Evolutionary conservation across 768 basidiomycete genomes (phyloP).

Genomic region (Suillus subluteus): DNA sequence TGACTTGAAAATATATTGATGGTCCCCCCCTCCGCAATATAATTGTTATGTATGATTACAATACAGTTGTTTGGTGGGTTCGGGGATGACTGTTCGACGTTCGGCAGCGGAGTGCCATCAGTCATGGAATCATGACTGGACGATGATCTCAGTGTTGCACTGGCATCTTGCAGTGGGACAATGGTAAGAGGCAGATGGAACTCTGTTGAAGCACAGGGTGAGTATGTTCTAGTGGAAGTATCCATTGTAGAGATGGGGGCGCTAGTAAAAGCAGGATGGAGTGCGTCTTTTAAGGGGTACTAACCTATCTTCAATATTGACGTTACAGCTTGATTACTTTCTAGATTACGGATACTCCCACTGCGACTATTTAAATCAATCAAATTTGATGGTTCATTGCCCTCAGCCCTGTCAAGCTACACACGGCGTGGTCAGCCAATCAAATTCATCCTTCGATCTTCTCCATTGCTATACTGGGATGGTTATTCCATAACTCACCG

Average conservation of each 20-base stretch:
- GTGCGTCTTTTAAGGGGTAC: not conserved
- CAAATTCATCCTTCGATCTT: too few relatives aligned
- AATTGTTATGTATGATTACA: not conserved
- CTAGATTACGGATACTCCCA: too few relatives aligned
- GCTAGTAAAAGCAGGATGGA: not conserved
- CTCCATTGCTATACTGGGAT: too few relatives aligned
- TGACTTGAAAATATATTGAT: not conserved
- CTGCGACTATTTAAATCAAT: too few relatives aligned
- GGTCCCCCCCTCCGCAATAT: not conserved
- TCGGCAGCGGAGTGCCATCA: not conserved
- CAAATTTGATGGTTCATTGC: too few relatives aligned
- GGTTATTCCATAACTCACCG: too few relatives aligned
- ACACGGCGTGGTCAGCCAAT: too few relatives aligned
- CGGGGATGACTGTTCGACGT: not conserved
- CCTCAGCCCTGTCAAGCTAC: too few relatives aligned
- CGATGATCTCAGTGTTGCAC: not conserved
- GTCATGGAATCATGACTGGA: not conserved
- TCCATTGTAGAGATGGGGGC: not conserved
- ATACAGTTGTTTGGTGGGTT: not conserved
- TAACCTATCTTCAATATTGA: too few relatives aligned
- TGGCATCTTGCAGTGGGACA: not conserved
- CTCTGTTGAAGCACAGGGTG: not conserved
- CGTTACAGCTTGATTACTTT: too few relatives aligned
- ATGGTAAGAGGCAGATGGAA: not conserved
- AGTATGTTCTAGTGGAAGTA: too few relatives aligned